Conservation (phyloP, 139 green algal genomes). For the Dunaliella sp. region DNA sequence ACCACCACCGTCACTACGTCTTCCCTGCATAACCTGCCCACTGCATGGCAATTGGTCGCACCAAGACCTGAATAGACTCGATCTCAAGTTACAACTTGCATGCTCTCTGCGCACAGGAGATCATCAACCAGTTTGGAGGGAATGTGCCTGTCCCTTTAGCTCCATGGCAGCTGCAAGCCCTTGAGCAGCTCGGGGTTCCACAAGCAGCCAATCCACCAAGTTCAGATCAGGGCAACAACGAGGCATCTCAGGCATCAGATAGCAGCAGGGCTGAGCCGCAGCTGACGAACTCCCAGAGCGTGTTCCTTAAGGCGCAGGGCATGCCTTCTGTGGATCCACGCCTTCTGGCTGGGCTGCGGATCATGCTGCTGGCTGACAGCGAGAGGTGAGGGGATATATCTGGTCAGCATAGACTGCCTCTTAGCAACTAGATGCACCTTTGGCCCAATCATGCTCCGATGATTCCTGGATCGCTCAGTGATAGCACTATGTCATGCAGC, state of each 20-base stretch:
- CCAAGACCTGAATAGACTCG: not conserved
- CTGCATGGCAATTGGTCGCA: too few relatives aligned
- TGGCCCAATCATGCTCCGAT: too few relatives aligned
- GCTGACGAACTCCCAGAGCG: not conserved
- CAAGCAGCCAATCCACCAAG: not conserved
- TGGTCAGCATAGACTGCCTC: too few relatives aligned
- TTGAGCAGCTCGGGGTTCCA: not conserved
- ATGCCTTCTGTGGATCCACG: conserved; percentile 21
- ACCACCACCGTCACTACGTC: not conserved
- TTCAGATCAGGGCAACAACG: too few relatives aligned
- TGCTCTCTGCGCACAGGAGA: not conserved
- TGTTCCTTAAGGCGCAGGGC: not conserved
- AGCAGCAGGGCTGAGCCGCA: not conserved
- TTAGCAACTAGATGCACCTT: too few relatives aligned
- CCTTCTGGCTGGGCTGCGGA: conserved; percentile 36
- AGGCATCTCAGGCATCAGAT: too few relatives aligned
- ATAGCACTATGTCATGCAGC: too few relatives aligned
- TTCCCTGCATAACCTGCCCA: not conserved
- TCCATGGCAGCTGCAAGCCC: not conserved
- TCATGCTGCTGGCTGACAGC: conserved; percentile 24
- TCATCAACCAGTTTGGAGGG: conserved; percentile 13
- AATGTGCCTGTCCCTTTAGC: not conserved
- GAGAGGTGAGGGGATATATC: too few relatives aligned
- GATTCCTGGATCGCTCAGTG: too few relatives aligned
- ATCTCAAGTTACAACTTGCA: not conserved